Evolutionary conservation across 2,329 filamentous ascomycete species (phyloP), one percentile per base, ranked within the genome.

Genomic region (Nigrospora oryzae): DNA sequence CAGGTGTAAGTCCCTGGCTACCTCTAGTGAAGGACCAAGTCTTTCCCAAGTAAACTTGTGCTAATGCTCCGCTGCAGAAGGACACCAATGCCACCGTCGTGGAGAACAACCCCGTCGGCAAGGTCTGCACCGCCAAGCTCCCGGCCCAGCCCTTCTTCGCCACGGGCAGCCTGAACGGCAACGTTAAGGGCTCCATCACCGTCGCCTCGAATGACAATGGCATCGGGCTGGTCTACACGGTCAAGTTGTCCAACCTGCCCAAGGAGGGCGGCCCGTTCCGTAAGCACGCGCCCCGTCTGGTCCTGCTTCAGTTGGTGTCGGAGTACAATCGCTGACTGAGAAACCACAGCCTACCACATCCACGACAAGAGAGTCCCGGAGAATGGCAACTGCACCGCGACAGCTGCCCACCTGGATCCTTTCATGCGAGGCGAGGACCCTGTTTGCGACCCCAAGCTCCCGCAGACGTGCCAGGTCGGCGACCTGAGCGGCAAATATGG

Each of bases 401-500:
- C 86, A 1, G 68, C 77, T 4, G 77, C 69, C 2, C 86, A 91
- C 57, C 74, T 89, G 12, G 84, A 90, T 57, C 86, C 86, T 15
- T 86, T 74, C 61, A 59, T 71, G 41, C 81, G 83, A 42, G 79
- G 79, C 50, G 79, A 88, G 57, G 64, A 63, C 2, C 69, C 80
- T 5, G 55, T 73, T 5, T 91, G 86, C 65, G 70, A 88, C 56
- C 34, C 65, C 11, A 53, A 59, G 11, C 58, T 66, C 7, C 82
- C 82, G 8, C 63, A 75, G 49, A 81, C 77, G 11, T 93, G 86
- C 68, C 79, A 91, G 64, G 78, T 86, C 11, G 86, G 87, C 51
- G 86, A 91, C 60, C 70, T 89, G 45, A 77, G 78, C 54, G 86
- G 86, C 58, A 91, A 91, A 68, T 69, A 84, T 56, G 84, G 84